A percentile compares a stretch with the other conserved stretches of the same genome.
Conservation (phyloP, 1,284 basidiomycete species). For the Apiotrichum laibachii region DNA sequence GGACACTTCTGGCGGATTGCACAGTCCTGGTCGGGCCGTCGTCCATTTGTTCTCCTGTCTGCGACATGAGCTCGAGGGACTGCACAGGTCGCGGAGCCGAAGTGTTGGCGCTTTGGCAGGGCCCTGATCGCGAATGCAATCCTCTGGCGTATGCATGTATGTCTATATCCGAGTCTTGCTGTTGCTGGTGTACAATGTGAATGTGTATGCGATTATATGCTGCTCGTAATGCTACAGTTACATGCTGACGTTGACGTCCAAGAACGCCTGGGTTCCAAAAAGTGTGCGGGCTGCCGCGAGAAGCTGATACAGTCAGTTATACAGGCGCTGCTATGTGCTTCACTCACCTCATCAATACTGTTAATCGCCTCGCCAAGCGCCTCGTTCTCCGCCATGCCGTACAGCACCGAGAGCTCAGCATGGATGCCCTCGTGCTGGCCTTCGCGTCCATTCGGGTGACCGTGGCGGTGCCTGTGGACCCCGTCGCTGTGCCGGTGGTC, state of each 20-base stretch:
- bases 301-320: slow-evolving; percentile 24
- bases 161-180: too few species aligned
- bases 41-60: too few species aligned
- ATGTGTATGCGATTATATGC: not conserved
- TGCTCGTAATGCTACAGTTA: not conserved
- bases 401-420: slow-evolving; percentile 45
- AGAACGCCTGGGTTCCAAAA: slow-evolving; percentile 46
- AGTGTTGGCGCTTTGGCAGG: too few species aligned
- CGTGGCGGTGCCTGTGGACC: not conserved
- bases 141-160: too few species aligned
- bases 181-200: too few species aligned
- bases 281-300: slow-evolving; percentile 44
- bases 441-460: not conserved
- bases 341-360: slow-evolving; percentile 46
- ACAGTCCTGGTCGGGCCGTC: too few species aligned
- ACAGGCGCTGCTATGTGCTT: not conserved
- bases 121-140: too few species aligned
- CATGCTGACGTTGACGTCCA: slow-evolving; percentile 14
- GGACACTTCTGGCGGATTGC: too few species aligned
- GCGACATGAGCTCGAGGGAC: too few species aligned
- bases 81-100: too few species aligned
- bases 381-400: slow-evolving; percentile 51
- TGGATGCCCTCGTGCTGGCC: slow-evolving; percentile 11
- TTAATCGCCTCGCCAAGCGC: slow-evolving; percentile 47
- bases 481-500: not conserved